A percentile compares a stretch with the other conserved stretches of the same genome.
Evolutionary conservation across 805 yeast species (phyloP).

Genomic region (Zygosaccharomyces kombuchaensis): DNA sequence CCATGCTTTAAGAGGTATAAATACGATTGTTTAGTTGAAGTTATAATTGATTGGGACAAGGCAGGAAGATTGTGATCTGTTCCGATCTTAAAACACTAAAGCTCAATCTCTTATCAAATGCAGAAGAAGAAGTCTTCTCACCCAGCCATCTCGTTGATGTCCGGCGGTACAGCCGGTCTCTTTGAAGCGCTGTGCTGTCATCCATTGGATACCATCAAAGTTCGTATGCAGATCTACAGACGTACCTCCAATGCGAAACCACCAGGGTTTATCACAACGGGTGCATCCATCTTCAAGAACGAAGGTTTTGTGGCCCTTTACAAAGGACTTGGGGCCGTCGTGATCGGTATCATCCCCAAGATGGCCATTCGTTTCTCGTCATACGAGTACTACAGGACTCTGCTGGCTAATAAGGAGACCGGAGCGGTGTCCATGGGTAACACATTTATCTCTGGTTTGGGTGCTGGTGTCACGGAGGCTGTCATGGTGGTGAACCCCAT

Average conservation of each 20-base stretch:
- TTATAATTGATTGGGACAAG: background rate
- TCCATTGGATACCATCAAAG: constrained; percentile 96
- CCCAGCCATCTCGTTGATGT: constrained; percentile 64
- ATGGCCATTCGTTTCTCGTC: constrained; percentile 97
- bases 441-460: constrained; percentile 88
- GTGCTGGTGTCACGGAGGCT: constrained; percentile 97
- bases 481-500: constrained; percentile 92
- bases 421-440: constrained; percentile 66
- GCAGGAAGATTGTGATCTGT: background rate
- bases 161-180: constrained; percentile 97
- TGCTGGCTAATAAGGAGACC: constrained; percentile 55
- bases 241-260: constrained; percentile 63
- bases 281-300: constrained; percentile 65
- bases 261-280: constrained; percentile 84
- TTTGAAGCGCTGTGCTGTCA: constrained; percentile 98
- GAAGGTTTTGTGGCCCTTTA: constrained; percentile 85
- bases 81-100: background rate
- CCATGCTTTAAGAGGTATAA: background rate
- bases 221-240: constrained; percentile 88
- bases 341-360: constrained; percentile 95
- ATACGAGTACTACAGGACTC: constrained; percentile 78
- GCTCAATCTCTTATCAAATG: constrained; percentile 13
- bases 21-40: background rate
- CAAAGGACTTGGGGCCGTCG: constrained; percentile 96
- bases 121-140: constrained; percentile 36